Percentiles rank a stretch among this genome's conserved stretches.
phyloP scores from a whole-genome alignment of 352 stramenopile genomes.

The Peronosclerospora sorghi region DNA sequence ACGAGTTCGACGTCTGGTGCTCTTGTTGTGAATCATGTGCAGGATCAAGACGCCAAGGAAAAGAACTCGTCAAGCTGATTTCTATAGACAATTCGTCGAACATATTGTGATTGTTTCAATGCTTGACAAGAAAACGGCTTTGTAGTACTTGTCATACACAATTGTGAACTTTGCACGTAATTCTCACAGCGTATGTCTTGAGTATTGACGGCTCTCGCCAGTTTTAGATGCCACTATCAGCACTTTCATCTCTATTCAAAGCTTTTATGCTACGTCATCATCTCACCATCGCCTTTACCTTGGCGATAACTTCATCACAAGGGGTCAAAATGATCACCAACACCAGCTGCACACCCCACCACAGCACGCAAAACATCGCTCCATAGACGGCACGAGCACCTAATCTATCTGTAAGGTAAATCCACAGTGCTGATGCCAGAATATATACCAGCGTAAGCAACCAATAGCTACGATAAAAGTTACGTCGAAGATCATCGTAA shows the following conservation, averaged over 20 bases:
- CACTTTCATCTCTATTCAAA: neutral
- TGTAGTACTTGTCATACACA: too few relatives aligned
- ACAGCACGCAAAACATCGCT: slow-evolving; percentile 33
- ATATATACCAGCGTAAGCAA: slow-evolving; percentile 33
- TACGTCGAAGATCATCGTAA: slow-evolving; percentile 22
- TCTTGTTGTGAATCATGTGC: slow-evolving; percentile 7
- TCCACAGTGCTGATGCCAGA: slow-evolving; percentile 30
- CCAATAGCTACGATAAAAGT: slow-evolving; percentile 68
- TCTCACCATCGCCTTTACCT: slow-evolving; percentile 17
- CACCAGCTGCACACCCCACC: slow-evolving; percentile 45
- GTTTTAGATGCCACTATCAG: neutral
- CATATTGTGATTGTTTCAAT: too few relatives aligned
- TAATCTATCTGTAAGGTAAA: slow-evolving; percentile 50
- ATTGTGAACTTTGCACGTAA: too few relatives aligned
- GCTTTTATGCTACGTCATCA: slow-evolving; percentile 4
- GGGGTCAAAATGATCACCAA: slow-evolving; percentile 48
- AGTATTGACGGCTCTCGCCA: too few relatives aligned
- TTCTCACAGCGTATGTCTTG: too few relatives aligned
- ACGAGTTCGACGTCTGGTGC: neutral
- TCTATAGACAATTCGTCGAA: neutral
- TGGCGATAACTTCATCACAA: slow-evolving; percentile 34
- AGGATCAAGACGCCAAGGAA: slow-evolving; percentile 1
- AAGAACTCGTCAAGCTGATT: slow-evolving; percentile 8
- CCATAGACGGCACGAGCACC: slow-evolving; percentile 36
- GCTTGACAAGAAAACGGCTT: too few relatives aligned